phyloP scores from a whole-genome alignment of 2,329 filamentous ascomycete species.

The Colletotrichum sansevieriae region DNA sequence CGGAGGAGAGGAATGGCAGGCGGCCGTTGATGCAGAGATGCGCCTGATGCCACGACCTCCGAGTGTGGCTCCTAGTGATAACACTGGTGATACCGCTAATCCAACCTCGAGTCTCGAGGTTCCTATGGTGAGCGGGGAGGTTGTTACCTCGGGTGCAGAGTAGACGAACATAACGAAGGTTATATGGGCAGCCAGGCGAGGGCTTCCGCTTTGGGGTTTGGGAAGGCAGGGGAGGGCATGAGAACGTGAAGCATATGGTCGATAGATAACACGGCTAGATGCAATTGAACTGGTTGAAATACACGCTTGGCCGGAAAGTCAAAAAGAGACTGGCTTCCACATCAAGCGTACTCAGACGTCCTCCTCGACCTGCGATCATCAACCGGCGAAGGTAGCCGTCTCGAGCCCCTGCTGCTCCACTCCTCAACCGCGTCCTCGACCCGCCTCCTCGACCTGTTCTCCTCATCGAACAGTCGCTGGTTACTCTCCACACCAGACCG shows the following conservation, averaged over 20 bases:
- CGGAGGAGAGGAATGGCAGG: slow-evolving; percentile 60
- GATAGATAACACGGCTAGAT: slow-evolving; percentile 25
- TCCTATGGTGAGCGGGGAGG: slow-evolving; percentile 15
- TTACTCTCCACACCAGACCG: slow-evolving; percentile 25
- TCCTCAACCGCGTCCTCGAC: slow-evolving; percentile 32
- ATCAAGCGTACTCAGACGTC: slow-evolving; percentile 19
- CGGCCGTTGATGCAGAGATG: slow-evolving; percentile 41
- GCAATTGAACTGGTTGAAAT: slow-evolving; percentile 8
- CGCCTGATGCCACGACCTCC: slow-evolving; percentile 13
- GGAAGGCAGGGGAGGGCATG: slow-evolving; percentile 14
- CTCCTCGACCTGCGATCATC: slow-evolving; percentile 25
- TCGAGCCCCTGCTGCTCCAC: slow-evolving; percentile 25
- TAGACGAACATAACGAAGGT: slow-evolving; percentile 38
- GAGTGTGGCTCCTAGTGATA: neutral
- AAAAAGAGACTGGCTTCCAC: neutral
- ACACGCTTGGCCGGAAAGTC: neutral
- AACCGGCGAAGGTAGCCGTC: slow-evolving; percentile 15
- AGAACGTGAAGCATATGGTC: slow-evolving; percentile 13
- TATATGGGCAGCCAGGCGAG: slow-evolving; percentile 10
- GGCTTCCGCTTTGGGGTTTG: neutral
- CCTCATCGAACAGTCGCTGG: slow-evolving; percentile 20
- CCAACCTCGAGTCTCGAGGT: slow-evolving; percentile 21
- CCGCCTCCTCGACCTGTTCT: slow-evolving; percentile 2
- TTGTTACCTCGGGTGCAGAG: slow-evolving; percentile 17
- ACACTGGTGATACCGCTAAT: neutral